Percentiles rank a stretch among this genome's conserved stretches.
These are phyloP conservation scores for Starmerella gropengiesseri DNA, from an alignment of 805 yeast species.

Conservation along the genomic window DNA sequence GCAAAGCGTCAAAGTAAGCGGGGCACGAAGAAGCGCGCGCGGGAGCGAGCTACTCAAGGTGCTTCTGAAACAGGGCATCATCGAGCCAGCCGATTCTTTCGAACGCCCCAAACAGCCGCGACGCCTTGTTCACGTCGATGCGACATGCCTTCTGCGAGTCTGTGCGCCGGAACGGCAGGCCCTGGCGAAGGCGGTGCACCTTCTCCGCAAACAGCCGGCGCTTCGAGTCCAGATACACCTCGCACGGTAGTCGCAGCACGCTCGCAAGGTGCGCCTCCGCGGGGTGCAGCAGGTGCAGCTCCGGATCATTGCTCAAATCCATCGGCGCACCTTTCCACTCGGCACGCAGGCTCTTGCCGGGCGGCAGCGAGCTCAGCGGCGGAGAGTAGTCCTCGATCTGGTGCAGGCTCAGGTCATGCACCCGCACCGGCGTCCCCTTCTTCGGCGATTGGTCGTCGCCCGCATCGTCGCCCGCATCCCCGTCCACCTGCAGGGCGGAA, in stretches of 20 bases:
- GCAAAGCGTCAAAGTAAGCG: background rate
- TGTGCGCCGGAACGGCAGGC: constrained; percentile 81
- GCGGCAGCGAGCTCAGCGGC: constrained; percentile 49
- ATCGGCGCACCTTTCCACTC: constrained; percentile 99
- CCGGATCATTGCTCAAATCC: constrained; percentile 75
- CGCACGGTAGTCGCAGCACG: constrained; percentile 77
- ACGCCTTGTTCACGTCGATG: constrained; percentile 93
- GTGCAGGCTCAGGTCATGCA: constrained; percentile 32
- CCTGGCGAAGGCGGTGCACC: constrained; percentile 58
- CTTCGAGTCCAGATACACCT: constrained; percentile 64
- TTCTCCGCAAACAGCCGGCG: constrained; percentile 82
- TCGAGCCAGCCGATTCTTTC: constrained; percentile 88
- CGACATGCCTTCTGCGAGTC: constrained; percentile 97
- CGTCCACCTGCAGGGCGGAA: background rate
- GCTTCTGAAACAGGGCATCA: constrained; percentile 54
- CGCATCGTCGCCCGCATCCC: constrained; percentile 2
- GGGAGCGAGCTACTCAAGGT: constrained; percentile 23
- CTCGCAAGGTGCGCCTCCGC: constrained; percentile 83
- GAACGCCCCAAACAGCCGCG: constrained; percentile 78
- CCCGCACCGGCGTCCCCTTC: constrained; percentile 24
- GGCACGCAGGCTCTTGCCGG: constrained; percentile 62
- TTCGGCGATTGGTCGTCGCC: background rate
- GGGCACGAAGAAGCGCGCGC: background rate
- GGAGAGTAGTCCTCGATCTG: constrained; percentile 76
- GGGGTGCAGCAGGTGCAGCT: constrained; percentile 65